Conservation (phyloP, 1,284 basidiomycete species). For the Cryptococcus sp. region DNA sequence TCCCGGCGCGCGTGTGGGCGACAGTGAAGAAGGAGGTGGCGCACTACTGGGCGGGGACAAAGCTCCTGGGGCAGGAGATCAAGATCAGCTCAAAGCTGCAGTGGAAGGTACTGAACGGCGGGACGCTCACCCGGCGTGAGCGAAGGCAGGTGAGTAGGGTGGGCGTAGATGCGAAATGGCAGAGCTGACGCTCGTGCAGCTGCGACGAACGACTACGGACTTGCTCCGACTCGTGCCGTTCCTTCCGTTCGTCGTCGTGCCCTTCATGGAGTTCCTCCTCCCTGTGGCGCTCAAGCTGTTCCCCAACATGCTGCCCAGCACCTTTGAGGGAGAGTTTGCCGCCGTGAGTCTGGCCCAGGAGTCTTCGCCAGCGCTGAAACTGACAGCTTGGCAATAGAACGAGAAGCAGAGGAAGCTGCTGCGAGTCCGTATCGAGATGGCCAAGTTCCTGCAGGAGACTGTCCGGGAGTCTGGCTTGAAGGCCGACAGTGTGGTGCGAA, state of each 20-base stretch:
- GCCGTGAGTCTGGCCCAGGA: conserved; percentile 57
- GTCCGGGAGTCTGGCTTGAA: conserved; percentile 89
- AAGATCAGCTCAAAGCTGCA: conserved; percentile 83
- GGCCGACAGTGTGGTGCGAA: conserved; percentile 86
- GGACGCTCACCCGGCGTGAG: conserved; percentile 85
- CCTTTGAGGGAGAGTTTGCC: conserved; percentile 95
- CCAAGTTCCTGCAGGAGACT: conserved; percentile 98
- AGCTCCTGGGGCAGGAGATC: conserved; percentile 91
- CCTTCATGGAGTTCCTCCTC: conserved; percentile 97
- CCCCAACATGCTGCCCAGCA: conserved; percentile 98
- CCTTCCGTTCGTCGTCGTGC: conserved; percentile 89
- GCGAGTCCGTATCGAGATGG: conserved; percentile 94
- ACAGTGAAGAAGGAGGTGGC: conserved; percentile 92
- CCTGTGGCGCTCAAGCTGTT: conserved; percentile 96
- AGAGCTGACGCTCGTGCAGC: conserved; percentile 56
- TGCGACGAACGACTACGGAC: conserved; percentile 90
- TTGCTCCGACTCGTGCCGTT: conserved; percentile 90
- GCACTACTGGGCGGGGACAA: conserved; percentile 97
- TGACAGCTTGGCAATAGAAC: conserved; percentile 58
- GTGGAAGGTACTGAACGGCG: conserved; percentile 88
- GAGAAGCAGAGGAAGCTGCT: conserved; percentile 96
- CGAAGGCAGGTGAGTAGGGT: conserved; percentile 70
- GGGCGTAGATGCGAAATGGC: not conserved
- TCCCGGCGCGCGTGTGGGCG: conserved; percentile 61
- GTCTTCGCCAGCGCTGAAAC: too few species aligned